phyloP scores from a whole-genome alignment of 2,329 filamentous ascomycete genomes.

The Cladosporium cucumerinum region DNA sequence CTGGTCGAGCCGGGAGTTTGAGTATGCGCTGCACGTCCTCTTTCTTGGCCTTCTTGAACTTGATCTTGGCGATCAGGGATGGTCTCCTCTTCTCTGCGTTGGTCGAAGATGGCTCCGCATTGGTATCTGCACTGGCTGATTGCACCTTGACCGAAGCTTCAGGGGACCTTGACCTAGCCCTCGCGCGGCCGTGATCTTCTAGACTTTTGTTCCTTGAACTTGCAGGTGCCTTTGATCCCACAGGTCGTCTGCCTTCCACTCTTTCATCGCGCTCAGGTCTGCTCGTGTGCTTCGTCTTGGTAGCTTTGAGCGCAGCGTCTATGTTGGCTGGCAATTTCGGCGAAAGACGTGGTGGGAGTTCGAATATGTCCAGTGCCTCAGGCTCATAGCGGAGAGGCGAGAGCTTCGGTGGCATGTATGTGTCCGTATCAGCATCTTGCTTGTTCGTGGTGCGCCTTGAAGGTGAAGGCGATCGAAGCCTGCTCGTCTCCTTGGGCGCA shows the following conservation, averaged over 20 bases:
- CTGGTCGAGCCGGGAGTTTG: conserved; percentile 27
- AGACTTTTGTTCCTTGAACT: background rate
- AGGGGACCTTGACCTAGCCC: background rate
- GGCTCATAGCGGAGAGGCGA: conserved; percentile 20
- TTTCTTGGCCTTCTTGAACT: conserved; percentile 27
- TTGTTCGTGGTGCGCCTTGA: conserved; percentile 11
- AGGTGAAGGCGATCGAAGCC: conserved; percentile 3
- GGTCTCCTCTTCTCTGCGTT: background rate
- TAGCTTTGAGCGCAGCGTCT: conserved; percentile 49
- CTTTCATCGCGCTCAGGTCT: background rate
- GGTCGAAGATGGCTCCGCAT: background rate
- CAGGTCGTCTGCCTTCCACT: background rate
- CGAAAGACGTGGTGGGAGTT: conserved; percentile 54
- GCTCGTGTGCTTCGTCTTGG: background rate
- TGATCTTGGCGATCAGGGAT: conserved; percentile 26
- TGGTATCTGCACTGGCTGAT: background rate
- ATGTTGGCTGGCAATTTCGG: conserved; percentile 56
- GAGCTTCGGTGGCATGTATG: conserved; percentile 22
- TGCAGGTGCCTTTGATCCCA: background rate
- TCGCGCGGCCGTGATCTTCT: background rate
- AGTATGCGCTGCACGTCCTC: conserved; percentile 30
- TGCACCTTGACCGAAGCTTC: background rate
- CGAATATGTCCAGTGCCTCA: conserved; percentile 24
- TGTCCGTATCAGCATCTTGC: conserved; percentile 14
- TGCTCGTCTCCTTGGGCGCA: background rate